Conservation (phyloP, 2,329 filamentous ascomycete species). For the Talaromyces amestolkiae region DNA sequence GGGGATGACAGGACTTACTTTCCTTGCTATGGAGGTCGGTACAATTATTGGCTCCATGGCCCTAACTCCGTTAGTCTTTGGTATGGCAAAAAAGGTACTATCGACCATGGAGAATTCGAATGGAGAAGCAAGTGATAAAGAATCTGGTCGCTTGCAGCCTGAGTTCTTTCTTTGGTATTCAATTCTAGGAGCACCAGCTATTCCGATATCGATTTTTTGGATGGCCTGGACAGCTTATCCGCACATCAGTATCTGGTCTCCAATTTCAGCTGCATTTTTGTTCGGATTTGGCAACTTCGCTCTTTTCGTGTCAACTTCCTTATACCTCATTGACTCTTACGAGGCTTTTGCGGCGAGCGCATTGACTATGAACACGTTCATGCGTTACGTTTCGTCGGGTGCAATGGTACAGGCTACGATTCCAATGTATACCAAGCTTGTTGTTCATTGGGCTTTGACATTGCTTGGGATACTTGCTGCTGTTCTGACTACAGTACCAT, state of each 20-base stretch:
- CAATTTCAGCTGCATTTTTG: conserved; percentile 29
- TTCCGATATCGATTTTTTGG: conserved; percentile 50
- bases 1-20: conserved; percentile 43
- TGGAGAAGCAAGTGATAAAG: conserved; percentile 24
- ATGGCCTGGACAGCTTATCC: conserved; percentile 48
- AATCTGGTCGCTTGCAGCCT: conserved; percentile 25
- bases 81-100: conserved; percentile 31
- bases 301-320: conserved; percentile 36
- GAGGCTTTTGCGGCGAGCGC: conserved; percentile 29
- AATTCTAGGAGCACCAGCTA: conserved; percentile 30
- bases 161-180: conserved; percentile 47
- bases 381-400: conserved; percentile 32
- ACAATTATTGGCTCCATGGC: conserved; percentile 25
- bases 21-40: conserved; percentile 45
- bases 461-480: conserved; percentile 57
- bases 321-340: conserved; percentile 36
- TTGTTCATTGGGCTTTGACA: conserved; percentile 59
- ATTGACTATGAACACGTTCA: conserved; percentile 33
- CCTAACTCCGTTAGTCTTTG: conserved; percentile 49
- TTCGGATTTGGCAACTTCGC: conserved; percentile 49
- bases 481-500: conserved; percentile 43
- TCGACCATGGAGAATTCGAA: too few species aligned
- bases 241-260: conserved; percentile 39
- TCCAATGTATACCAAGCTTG: conserved; percentile 59
- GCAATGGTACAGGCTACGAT: conserved; percentile 37